A percentile compares a stretch with the other conserved stretches of the same genome.
Conservation (phyloP, 2,329 filamentous ascomycete genomes). For the Cladosporium sp. region DNA sequence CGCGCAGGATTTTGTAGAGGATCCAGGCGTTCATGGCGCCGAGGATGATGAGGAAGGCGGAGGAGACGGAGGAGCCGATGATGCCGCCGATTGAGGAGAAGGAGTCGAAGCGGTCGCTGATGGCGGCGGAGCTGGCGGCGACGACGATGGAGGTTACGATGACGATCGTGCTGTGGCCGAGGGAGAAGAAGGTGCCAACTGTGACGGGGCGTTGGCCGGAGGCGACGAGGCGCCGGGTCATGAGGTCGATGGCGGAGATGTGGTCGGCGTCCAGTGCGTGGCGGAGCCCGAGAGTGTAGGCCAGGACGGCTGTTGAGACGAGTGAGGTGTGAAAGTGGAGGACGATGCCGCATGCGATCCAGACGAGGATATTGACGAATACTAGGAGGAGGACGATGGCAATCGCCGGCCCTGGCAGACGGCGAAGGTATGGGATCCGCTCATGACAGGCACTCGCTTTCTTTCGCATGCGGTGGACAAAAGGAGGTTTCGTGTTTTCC, state of each 20-base stretch:
- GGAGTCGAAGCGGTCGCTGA: constrained; percentile 71
- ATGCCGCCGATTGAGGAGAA: constrained; percentile 80
- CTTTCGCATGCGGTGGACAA: not conserved
- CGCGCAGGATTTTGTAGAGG: constrained; percentile 65
- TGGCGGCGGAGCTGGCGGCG: constrained; percentile 78
- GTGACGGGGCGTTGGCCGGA: constrained; percentile 80
- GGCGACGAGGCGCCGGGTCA: constrained; percentile 83
- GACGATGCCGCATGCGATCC: constrained; percentile 53
- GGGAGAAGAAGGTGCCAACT: constrained; percentile 88
- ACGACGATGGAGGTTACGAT: constrained; percentile 86
- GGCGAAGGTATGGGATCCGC: constrained; percentile 49
- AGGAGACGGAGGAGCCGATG: constrained; percentile 81
- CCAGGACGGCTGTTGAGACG: constrained; percentile 72
- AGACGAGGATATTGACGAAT: constrained; percentile 50
- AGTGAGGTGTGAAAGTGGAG: constrained; percentile 47
- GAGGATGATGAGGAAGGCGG: constrained; percentile 73
- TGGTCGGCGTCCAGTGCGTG: constrained; percentile 99
- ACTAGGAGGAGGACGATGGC: constrained; percentile 51
- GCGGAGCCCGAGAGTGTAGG: constrained; percentile 81
- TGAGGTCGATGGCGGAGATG: constrained; percentile 84
- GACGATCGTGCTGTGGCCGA: constrained; percentile 92
- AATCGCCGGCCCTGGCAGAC: constrained; percentile 51
- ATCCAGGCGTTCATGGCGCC: constrained; percentile 84
- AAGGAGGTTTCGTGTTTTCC: not conserved
- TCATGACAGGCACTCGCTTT: constrained; percentile 38